Percentiles rank a stretch among this genome's conserved stretches.
Conservation (phyloP, 2,329 filamentous ascomycete species). For the Chaetoscypha palmicola region DNA sequence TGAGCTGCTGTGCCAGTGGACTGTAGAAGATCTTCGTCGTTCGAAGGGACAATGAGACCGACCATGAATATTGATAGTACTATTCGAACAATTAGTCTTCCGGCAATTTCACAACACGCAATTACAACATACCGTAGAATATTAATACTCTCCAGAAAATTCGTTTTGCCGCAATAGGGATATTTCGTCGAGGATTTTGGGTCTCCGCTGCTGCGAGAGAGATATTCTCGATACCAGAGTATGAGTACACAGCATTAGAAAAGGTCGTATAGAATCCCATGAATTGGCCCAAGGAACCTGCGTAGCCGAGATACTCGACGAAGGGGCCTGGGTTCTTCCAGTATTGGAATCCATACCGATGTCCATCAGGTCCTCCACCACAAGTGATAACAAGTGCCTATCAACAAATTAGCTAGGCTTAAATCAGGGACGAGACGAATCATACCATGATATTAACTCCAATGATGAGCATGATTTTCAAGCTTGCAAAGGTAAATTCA, state of each 20-base stretch:
- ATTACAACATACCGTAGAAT: slow-evolving; percentile 36
- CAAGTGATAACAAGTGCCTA: slow-evolving; percentile 51
- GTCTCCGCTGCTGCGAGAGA: slow-evolving; percentile 51
- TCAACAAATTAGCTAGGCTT: neutral
- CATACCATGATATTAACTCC: slow-evolving; percentile 53
- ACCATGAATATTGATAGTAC: slow-evolving; percentile 36
- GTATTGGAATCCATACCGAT: slow-evolving; percentile 58
- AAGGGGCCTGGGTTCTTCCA: slow-evolving; percentile 65
- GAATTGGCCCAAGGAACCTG: slow-evolving; percentile 50
- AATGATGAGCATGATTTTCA: slow-evolving; percentile 57
- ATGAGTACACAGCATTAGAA: slow-evolving; percentile 39
- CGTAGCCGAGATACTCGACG: slow-evolving; percentile 61
- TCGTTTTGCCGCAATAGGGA: slow-evolving; percentile 44
- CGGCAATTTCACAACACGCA: neutral
- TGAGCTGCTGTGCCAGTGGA: slow-evolving; percentile 40
- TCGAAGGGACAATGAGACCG: slow-evolving; percentile 51
- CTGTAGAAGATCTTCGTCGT: slow-evolving; percentile 39
- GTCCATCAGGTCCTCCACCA: slow-evolving; percentile 52
- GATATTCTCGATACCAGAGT: slow-evolving; percentile 45
- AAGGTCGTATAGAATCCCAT: slow-evolving; percentile 41
- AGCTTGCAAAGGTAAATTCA: slow-evolving; percentile 45
- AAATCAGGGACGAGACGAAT: neutral
- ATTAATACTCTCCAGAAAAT: slow-evolving; percentile 50
- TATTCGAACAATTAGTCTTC: slow-evolving; percentile 6
- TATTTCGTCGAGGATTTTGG: slow-evolving; percentile 43